Evolutionary conservation across 2,329 filamentous ascomycete species (phyloP).

Genomic region (Neonectria neomacrospora): DNA sequence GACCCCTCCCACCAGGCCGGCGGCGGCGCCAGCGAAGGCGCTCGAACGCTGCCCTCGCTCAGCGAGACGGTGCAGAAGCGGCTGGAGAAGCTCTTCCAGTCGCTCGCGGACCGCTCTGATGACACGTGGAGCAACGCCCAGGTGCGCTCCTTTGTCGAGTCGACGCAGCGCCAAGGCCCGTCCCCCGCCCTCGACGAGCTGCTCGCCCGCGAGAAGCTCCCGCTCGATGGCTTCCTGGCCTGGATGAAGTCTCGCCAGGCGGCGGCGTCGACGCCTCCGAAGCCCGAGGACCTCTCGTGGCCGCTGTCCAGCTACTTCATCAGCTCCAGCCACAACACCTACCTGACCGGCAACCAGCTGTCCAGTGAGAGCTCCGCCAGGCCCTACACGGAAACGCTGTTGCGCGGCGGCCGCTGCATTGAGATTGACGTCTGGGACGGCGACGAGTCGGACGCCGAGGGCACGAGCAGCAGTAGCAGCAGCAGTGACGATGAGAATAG

Average conservation of each 20-base stretch:
- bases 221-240: constrained; percentile 61
- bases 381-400: constrained; percentile 85
- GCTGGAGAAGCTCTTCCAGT: constrained; percentile 59
- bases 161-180: constrained; percentile 57
- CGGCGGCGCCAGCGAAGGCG: constrained; percentile 58
- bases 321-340: constrained; percentile 95
- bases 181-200: constrained; percentile 43
- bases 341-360: constrained; percentile 88
- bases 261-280: constrained; percentile 54
- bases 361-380: constrained; percentile 87
- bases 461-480: constrained; percentile 55
- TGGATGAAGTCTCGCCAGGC: constrained; percentile 66
- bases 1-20: constrained; percentile 56
- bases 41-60: constrained; percentile 55
- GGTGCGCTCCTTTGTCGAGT: constrained; percentile 58
- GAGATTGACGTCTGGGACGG: constrained; percentile 98
- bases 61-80: constrained; percentile 54
- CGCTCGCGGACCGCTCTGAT: constrained; percentile 53
- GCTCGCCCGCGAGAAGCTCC: constrained; percentile 51
- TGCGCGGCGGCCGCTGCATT: constrained; percentile 88
- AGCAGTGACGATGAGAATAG: constrained; percentile 61
- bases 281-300: constrained; percentile 69
- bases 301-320: constrained; percentile 93
- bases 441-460: constrained; percentile 73
- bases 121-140: constrained; percentile 60